Evolutionary conservation across 495 filamentous ascomycete genomes (phyloP).

Genomic region (Penicillium longicatenatum): DNA sequence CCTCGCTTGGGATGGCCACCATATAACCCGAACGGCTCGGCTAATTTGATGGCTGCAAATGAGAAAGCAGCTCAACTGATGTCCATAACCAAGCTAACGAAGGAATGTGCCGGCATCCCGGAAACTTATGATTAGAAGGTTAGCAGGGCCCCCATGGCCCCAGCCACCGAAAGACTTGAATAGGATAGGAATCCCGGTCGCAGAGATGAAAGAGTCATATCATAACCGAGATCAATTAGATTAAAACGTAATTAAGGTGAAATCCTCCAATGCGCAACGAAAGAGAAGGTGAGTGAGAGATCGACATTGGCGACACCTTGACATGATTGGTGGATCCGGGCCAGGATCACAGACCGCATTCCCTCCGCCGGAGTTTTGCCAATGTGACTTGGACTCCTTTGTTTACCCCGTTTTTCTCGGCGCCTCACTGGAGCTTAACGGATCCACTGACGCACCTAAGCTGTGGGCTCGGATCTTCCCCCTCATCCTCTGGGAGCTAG

Average conservation of each 20-base stretch:
- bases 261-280: background rate
- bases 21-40: background rate
- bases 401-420: background rate
- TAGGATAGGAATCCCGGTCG: constrained; percentile 8
- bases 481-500: constrained; percentile 5
- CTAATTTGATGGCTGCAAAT: background rate
- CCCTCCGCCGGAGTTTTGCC: constrained; percentile 12
- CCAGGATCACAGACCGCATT: background rate
- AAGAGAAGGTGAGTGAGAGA: constrained; percentile 1
- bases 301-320: background rate
- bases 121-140: constrained; percentile 2
- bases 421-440: background rate
- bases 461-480: constrained; percentile 25
- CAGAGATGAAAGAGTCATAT: background rate
- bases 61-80: too few relatives aligned
- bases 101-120: background rate
- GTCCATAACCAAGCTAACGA: background rate
- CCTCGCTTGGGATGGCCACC: background rate
- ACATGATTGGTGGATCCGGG: background rate
- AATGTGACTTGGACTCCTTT: background rate
- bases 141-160: background rate
- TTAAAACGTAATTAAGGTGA: background rate
- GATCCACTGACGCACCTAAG: background rate
- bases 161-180: constrained; percentile 1
- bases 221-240: background rate